A percentile compares a stretch with the other conserved stretches of the same genome.
These are phyloP conservation scores for Populus deltoides DNA, from an alignment of 345 rosid genomes.

Conservation along the genomic window DNA sequence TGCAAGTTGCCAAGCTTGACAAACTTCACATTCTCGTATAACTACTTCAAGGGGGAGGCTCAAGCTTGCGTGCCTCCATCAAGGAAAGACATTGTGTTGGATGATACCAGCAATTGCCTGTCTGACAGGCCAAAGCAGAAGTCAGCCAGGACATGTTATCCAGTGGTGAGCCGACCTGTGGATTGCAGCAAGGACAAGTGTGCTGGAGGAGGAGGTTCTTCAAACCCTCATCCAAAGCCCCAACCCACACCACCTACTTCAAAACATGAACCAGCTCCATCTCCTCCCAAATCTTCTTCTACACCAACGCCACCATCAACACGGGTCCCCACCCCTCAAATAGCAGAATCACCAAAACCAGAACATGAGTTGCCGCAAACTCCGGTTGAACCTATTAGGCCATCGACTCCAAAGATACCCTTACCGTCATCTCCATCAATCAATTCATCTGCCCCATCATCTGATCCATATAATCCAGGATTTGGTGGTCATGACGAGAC, in stretches of 20 bases:
- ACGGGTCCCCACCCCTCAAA: background rate
- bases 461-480: background rate
- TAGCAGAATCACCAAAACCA: constrained; percentile 10
- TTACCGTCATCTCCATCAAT: background rate
- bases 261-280: constrained; percentile 10
- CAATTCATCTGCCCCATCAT: background rate
- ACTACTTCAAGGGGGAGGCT: constrained; percentile 57
- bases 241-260: constrained; percentile 11
- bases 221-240: background rate
- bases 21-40: constrained; percentile 53
- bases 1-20: constrained; percentile 55
- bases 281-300: constrained; percentile 15
- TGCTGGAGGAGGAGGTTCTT: constrained; percentile 18
- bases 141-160: constrained; percentile 34
- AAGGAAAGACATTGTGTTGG: constrained; percentile 29
- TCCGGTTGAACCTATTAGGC: background rate
- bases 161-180: constrained; percentile 47
- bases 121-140: constrained; percentile 47
- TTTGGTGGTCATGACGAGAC: background rate
- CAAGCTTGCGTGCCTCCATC: constrained; percentile 36
- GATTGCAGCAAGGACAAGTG: constrained; percentile 69
- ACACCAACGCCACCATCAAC: constrained; percentile 1
- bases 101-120: constrained; percentile 56
- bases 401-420: background rate
- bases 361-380: background rate